Base-by-base conservation (phyloP, 1,139 yeast genomes). In the Kluyveromyces marxianus region DNA sequence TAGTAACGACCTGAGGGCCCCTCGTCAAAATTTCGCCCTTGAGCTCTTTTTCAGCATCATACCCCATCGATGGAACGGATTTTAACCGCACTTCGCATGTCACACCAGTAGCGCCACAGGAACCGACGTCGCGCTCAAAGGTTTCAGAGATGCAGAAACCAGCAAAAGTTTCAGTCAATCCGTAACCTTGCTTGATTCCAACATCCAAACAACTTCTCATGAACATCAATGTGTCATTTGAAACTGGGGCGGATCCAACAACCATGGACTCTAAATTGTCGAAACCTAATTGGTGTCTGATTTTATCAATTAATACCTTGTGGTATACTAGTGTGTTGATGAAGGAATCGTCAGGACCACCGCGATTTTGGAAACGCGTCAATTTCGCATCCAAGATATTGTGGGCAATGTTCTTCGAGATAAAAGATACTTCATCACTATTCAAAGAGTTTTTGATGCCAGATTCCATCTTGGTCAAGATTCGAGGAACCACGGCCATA, bases 181-280 rank as follows among this genome's bases (percentile, higher is more conserved):
- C 95, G 60, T 84, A 85, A 25, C 94, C 94, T 64, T 84, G 90
- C 33, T 70, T 63, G 45, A 83, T 59, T 25, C 83, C 83, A 46
- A 75, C 62, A 44, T 76, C 77, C 37, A 84, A 69, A 2, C 81
- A 74, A n/a, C 80, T 77, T 58, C 76, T 79, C 57, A 85, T 65
- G 59, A 83, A 83, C 44, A 69, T 65, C 41, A 81, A 67, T 7
- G 87, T 80, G 34, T 75, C 78, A 25, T 75, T 71, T 25, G 83
- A 68, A 47, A 85, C 76, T 25, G 95, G 94, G 3, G 95, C 95
- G 32, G 89, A 81, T 2, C 95, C 95, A 28, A 82, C 71, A 31
- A 75, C 62, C 48, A 75, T 58, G 40, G 67, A 57, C 34, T 59
- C 52, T 45, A 75, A 61, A 41, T 78, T 69, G 36, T 74, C 78